phyloP scores from a whole-genome alignment of 352 stramenopile genomes.

The Aphanomyces euteiches region DNA sequence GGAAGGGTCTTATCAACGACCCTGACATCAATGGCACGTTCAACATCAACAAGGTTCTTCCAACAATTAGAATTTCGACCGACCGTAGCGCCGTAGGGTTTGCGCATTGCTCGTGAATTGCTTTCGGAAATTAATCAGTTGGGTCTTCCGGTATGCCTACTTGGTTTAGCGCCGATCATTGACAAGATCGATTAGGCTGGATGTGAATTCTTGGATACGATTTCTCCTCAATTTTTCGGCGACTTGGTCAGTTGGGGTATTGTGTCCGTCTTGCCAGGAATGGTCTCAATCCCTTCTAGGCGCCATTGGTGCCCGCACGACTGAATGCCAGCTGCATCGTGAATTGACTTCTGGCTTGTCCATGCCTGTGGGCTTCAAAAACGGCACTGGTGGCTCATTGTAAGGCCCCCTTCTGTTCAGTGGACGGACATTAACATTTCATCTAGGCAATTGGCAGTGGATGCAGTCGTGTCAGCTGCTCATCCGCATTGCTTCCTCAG shows the following conservation, averaged over 20 bases:
- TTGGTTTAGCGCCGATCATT: not conserved
- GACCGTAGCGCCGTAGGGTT: slow-evolving; percentile 35
- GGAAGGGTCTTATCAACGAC: slow-evolving; percentile 86
- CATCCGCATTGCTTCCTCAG: slow-evolving; percentile 78
- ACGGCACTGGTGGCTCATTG: slow-evolving; percentile 82
- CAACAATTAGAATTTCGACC: not conserved
- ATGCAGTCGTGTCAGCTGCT: slow-evolving; percentile 62
- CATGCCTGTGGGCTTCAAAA: slow-evolving; percentile 91
- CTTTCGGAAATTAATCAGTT: slow-evolving; percentile 78
- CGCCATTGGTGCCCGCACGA: slow-evolving; percentile 87
- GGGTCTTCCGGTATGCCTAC: slow-evolving; percentile 50
- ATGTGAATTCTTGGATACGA: slow-evolving; percentile 30
- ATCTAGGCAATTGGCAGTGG: slow-evolving; percentile 72
- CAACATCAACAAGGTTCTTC: slow-evolving; percentile 77
- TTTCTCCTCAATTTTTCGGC: slow-evolving; percentile 29
- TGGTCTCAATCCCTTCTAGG: slow-evolving; percentile 29
- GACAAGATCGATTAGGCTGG: slow-evolving; percentile 15
- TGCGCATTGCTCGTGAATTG: slow-evolving; percentile 77
- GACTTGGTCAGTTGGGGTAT: slow-evolving; percentile 26
- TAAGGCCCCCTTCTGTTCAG: slow-evolving; percentile 17
- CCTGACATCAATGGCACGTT: slow-evolving; percentile 77
- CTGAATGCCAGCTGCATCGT: slow-evolving; percentile 86
- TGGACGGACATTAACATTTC: slow-evolving; percentile 19
- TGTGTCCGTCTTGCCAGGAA: not conserved
- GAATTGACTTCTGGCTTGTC: slow-evolving; percentile 86